phyloP scores from a whole-genome alignment of 1,284 basidiomycete genomes.

The Exobasidium rhododendri region DNA sequence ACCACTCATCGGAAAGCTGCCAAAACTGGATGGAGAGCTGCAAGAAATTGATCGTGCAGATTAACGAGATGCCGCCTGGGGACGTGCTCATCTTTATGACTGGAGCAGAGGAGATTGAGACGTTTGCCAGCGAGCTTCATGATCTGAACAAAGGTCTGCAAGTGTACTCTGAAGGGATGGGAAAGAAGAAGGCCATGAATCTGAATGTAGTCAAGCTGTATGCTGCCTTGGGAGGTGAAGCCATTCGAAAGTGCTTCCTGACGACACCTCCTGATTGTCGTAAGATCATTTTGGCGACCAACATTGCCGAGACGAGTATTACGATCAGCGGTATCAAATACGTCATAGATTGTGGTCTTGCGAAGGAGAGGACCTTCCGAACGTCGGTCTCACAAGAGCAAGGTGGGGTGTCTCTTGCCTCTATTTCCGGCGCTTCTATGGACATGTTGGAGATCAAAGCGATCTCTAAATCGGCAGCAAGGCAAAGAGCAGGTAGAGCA shows the following conservation, averaged over 20 bases:
- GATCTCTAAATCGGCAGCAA: constrained; percentile 43
- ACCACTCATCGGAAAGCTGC: constrained; percentile 63
- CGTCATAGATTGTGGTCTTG: constrained; percentile 79
- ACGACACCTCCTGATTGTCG: constrained; percentile 67
- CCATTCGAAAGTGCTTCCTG: constrained; percentile 37
- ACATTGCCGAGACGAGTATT: constrained; percentile 82
- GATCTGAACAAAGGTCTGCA: constrained; percentile 22
- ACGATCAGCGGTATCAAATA: constrained; percentile 94
- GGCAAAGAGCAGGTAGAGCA: constrained; percentile 47
- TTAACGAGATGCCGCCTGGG: constrained; percentile 63
- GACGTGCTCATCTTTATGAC: constrained; percentile 93
- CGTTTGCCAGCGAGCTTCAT: constrained; percentile 58
- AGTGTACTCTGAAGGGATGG: background rate
- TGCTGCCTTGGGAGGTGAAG: constrained; percentile 46
- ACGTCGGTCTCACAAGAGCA: constrained; percentile 57
- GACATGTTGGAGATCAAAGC: constrained; percentile 44
- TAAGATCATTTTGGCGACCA: constrained; percentile 74
- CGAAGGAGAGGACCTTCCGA: constrained; percentile 70
- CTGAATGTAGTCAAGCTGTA: constrained; percentile 49
- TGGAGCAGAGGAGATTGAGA: constrained; percentile 97
- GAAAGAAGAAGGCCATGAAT: constrained; percentile 22
- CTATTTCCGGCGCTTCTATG: constrained; percentile 24
- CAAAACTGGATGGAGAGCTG: constrained; percentile 87
- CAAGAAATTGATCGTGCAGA: constrained; percentile 82
- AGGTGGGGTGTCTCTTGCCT: background rate